Evolutionary conservation across 148 eudicot species (phyloP).

Genomic region (Heliamphora exappendiculata): DNA sequence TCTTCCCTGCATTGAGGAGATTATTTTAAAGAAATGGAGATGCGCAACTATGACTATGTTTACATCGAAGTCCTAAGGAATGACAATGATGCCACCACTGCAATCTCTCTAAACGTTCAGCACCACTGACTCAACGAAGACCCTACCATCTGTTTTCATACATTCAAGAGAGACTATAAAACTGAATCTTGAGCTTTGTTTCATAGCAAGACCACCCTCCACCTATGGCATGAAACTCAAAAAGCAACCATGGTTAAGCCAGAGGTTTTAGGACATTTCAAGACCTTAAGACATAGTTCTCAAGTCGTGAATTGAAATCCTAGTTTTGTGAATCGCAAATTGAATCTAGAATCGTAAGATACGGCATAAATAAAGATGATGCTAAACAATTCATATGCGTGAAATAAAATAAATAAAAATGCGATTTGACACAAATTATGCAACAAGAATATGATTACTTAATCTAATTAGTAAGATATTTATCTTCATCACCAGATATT

Average conservation of each 20-base stretch:
- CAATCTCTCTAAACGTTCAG: not conserved
- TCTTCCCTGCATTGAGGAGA: not conserved
- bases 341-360: too few relatives aligned
- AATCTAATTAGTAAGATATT: too few relatives aligned
- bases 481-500: too few relatives aligned
- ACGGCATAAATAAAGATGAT: too few relatives aligned
- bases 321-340: too few relatives aligned
- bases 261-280: not conserved
- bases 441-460: too few relatives aligned
- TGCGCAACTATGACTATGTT: not conserved
- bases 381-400: too few relatives aligned
- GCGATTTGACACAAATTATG: too few relatives aligned
- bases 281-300: not conserved
- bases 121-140: not conserved
- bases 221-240: not conserved
- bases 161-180: not conserved
- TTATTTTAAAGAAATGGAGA: not conserved
- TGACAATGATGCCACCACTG: not conserved
- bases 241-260: not conserved
- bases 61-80: constrained; percentile 1
- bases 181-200: not conserved
- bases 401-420: too few relatives aligned
- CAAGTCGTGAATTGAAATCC: too few relatives aligned
- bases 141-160: not conserved
- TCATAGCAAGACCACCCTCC: not conserved